Evolutionary conservation across 2,329 filamentous ascomycete genomes (phyloP).

Genomic region (Fusarium illudens): DNA sequence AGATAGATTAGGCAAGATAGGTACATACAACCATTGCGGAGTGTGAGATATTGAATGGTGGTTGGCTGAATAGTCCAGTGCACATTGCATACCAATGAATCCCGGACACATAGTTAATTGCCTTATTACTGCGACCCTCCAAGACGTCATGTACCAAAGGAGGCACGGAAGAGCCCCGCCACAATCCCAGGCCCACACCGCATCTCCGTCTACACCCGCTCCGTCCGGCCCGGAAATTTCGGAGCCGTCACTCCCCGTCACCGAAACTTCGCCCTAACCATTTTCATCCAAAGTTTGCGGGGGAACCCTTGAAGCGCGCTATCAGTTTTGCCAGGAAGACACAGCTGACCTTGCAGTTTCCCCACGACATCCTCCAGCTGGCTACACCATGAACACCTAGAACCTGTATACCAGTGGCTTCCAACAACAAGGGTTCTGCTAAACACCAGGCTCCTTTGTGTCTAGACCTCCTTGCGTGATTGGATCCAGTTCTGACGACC

Average conservation of each 20-base stretch:
- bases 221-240: not conserved
- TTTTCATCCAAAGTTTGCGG: not conserved
- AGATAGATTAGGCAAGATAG: not conserved
- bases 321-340: not conserved
- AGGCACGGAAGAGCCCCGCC: not conserved
- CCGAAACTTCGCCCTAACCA: not conserved
- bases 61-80: not conserved
- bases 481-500: not conserved
- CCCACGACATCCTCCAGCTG: not conserved
- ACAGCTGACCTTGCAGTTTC: not conserved
- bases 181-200: not conserved
- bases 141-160: not conserved
- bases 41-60: not conserved
- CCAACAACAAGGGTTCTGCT: not conserved
- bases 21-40: not conserved
- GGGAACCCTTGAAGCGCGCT: not conserved
- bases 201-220: not conserved
- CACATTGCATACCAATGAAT: not conserved
- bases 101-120: not conserved
- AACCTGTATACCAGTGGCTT: not conserved
- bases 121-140: not conserved
- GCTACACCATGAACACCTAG: not conserved
- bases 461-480: slow-evolving; percentile 9
- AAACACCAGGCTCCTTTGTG: slow-evolving; percentile 2
- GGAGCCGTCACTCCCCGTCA: not conserved